These are phyloP conservation scores for Cubamyces lactineus DNA, from an alignment of 768 basidiomycete genomes.

Conservation along the genomic window DNA sequence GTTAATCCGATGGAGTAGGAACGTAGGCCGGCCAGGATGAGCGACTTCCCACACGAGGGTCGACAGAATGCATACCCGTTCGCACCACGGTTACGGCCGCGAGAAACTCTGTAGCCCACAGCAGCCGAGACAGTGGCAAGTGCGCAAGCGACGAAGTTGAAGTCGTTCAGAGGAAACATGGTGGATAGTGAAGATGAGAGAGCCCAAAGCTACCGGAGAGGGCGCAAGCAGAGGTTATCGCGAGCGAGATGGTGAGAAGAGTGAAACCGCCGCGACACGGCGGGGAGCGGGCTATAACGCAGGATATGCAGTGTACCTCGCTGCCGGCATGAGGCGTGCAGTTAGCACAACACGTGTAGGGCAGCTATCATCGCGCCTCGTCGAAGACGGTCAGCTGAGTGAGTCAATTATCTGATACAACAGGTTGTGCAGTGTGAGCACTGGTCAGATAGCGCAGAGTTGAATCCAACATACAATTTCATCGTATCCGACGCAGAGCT, in stretches of 20 bases:
- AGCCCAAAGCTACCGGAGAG: slow-evolving; percentile 1
- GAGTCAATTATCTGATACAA: not conserved
- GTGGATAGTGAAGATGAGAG: not conserved
- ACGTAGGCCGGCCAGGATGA: not conserved
- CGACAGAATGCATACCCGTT: slow-evolving; percentile 15
- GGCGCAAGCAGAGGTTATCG: slow-evolving; percentile 9
- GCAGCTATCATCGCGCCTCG: slow-evolving; percentile 2
- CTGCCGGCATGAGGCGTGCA: slow-evolving; percentile 26
- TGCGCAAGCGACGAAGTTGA: slow-evolving; percentile 33
- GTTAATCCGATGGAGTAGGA: not conserved
- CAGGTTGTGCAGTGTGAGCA: not conserved
- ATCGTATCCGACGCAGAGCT: not conserved
- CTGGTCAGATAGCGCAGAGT: too few relatives aligned
- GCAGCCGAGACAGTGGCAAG: slow-evolving; percentile 34
- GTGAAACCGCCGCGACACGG: slow-evolving; percentile 3
- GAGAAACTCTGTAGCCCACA: slow-evolving; percentile 30
- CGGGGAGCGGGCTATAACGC: slow-evolving; percentile 11
- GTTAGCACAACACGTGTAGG: slow-evolving; percentile 26
- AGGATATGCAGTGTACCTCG: slow-evolving; percentile 12
- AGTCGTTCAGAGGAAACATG: slow-evolving; percentile 34
- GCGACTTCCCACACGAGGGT: slow-evolving; percentile 1
- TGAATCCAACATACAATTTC: not conserved
- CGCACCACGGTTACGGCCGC: slow-evolving; percentile 15
- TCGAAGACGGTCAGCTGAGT: slow-evolving; percentile 5
- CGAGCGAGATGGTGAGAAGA: slow-evolving; percentile 8